phyloP scores from a whole-genome alignment of 495 filamentous ascomycete genomes.

The Neurospora sp. region DNA sequence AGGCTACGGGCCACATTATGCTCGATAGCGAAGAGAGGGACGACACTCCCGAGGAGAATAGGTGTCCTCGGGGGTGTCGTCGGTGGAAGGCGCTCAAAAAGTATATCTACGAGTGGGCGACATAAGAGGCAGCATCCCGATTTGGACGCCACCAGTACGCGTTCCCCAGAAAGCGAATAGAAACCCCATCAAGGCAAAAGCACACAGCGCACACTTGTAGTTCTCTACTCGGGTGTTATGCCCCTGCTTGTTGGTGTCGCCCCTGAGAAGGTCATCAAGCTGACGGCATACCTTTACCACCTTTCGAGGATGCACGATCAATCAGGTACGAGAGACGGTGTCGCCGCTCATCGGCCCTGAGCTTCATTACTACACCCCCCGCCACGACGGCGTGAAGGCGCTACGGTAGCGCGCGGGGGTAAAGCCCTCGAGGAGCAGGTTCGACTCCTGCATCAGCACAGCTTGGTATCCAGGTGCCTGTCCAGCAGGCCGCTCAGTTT shows the following conservation, averaged over 20 bases:
- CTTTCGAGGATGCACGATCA: no score
- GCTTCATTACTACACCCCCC: slow-evolving; percentile 18
- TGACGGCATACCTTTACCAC: neutral
- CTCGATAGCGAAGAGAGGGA: slow-evolving; percentile 9
- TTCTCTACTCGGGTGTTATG: slow-evolving; percentile 81
- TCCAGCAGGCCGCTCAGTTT: slow-evolving; percentile 1
- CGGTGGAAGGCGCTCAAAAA: slow-evolving; percentile 47
- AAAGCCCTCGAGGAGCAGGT: no score
- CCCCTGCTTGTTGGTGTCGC: slow-evolving; percentile 49
- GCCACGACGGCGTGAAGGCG: neutral
- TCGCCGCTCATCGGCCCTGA: neutral
- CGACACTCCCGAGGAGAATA: neutral
- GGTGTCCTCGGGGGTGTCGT: slow-evolving; percentile 45
- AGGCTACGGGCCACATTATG: slow-evolving; percentile 24
- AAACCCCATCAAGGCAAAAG: no score
- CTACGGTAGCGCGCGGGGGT: no score
- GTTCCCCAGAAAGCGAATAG: neutral
- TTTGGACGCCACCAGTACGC: slow-evolving; percentile 29
- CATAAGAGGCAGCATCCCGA: slow-evolving; percentile 55
- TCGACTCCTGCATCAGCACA: neutral
- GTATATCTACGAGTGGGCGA: slow-evolving; percentile 80
- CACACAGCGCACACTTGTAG: no score
- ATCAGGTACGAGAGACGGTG: no score
- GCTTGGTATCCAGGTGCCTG: neutral
- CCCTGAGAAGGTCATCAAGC: neutral